Evolutionary conservation across 164 flowering plant species (phyloP), one percentile per base, ranked within the genome.

Genomic region (Tetracentron sinense): DNA sequence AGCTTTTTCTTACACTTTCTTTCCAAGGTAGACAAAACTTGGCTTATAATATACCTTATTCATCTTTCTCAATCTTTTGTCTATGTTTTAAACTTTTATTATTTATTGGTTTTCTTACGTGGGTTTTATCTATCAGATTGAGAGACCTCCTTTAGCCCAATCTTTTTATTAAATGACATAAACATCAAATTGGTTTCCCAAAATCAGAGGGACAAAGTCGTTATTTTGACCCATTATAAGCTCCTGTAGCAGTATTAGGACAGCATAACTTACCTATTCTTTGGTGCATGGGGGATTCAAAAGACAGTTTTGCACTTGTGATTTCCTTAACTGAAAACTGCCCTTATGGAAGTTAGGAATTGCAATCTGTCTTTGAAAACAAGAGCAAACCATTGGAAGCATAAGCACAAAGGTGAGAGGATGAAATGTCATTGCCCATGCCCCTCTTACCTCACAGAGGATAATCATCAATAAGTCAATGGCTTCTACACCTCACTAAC

Each of bases 1-100:
- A 31, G 44, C 26, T 20, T 38, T 60, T 55, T 4, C n/a, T n/a
- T 33, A 38, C 16, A 61, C 53, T 60, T 65, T 26, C 44, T 57
- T 52, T 14, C 30, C 28, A 42, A 62, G 67, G 58, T 25, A 38
- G 59, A 47, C 60, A 62, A 56, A 26, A 58, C 67, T n/a, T 71
- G 47, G 52, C 55, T 57, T 71, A 50, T 16, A 66, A 61, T 66
- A 56, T 65, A 28, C 52, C 17, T 49, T 10, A 22, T 20, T 27
- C 23, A 48, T 21, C 12, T 42, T 8, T 21, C 25, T 27, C 22
- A 33, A 67, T 20, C 22, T 60, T 11, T 35, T 42, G 17, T 28
- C 12, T 2, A 4, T 35, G 31, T 23, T 25, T 23, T 46, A 15
- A 44, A 33, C 28, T 7, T 60, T 27, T n/a, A n/a, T 16, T 10